Base-by-base conservation (phyloP, 78 protist species). In the Mastigamoeba balamuthi region DNA sequence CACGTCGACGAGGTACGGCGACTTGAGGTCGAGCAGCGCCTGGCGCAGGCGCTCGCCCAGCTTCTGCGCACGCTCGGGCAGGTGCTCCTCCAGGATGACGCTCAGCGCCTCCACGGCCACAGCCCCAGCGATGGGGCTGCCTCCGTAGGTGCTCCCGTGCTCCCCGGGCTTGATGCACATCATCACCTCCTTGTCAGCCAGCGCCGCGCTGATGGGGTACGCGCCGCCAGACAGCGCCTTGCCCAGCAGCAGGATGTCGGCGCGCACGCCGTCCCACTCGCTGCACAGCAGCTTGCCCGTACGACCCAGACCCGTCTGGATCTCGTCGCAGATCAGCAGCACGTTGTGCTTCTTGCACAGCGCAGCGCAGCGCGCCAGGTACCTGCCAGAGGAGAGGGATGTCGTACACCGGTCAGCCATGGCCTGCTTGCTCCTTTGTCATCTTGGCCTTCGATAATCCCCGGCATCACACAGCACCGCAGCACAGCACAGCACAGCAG, bases 111-210 rank as follows among this genome's bases (percentile, higher is more conserved):
- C 98, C 74, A 90, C 81, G 58, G 93, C 97, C 0, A 94, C 96
- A 9, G 92, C 87, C 40, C 92, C 86, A 2, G 93, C 97, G 27
- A 95, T 33, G 27, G 99, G 98, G 82, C 88, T 88, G 65, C 99
- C 99, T 3, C 99, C 99, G 66, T 66, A 97, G 0, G 99, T 97
- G 3, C 89, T 75, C 35, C 97, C 99, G 85, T 97, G 99, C 66
- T 64, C 74, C 28, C 99, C 99, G 25, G 96, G 95, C 66, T 73
- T 75, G 80, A 95, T 82, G 75, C 42, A 27, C 68, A 65, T 67
- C 91, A 91, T 89, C 42, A 94, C 73, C 36, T 90, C 88, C 48
- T 82, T 43, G 77, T 72, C 33, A 10, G 91, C 53, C 44, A 95
- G 82, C 6, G 94, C 97, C 6, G 86, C 88, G 0, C 92, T 78